These are phyloP conservation scores for Alternaria sp. DNA, from an alignment of 2,329 filamentous ascomycete genomes.

Conservation along the genomic window DNA sequence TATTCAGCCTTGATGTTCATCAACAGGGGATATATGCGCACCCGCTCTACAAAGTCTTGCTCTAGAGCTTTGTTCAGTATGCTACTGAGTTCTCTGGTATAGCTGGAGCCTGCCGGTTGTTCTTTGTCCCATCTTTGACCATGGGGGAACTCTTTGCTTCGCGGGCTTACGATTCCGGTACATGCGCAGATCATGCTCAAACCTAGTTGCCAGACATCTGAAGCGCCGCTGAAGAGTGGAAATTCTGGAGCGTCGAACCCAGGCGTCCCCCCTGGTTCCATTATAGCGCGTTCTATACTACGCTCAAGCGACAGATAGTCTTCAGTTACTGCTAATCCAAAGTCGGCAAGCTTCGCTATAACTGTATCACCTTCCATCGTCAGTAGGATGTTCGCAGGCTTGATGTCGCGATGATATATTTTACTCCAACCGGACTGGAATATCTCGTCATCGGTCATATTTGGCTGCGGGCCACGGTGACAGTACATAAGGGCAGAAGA, in stretches of 20 bases:
- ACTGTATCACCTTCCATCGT: conserved; percentile 7
- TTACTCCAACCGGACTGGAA: conserved; percentile 14
- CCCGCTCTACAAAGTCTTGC: not conserved
- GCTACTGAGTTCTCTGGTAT: conserved; percentile 11
- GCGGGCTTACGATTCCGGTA: not conserved
- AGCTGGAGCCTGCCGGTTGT: conserved; percentile 10
- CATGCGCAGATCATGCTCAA: conserved; percentile 21
- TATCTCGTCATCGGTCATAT: conserved; percentile 3
- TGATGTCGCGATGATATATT: conserved; percentile 26
- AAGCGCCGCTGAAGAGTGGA: conserved; percentile 10
- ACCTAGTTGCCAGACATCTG: conserved; percentile 28
- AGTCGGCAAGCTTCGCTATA: conserved; percentile 27
- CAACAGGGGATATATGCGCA: not conserved
- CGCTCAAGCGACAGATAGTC: not conserved
- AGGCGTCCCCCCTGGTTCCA: conserved; percentile 5
- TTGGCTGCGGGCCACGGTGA: conserved; percentile 18
- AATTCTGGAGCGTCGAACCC: conserved; percentile 23
- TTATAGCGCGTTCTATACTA: not conserved
- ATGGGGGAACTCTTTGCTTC: conserved; percentile 3
- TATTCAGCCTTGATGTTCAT: conserved; percentile 2
- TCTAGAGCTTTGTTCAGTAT: conserved; percentile 7
- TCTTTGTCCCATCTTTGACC: conserved; percentile 8
- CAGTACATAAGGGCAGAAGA: conserved; percentile 17
- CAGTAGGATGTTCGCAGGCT: conserved; percentile 26
- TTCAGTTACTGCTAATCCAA: conserved; percentile 19